Percentiles rank a stretch among this genome's conserved stretches.
These are phyloP conservation scores for Suillus sp. DNA, from an alignment of 768 basidiomycete genomes.

Conservation along the genomic window DNA sequence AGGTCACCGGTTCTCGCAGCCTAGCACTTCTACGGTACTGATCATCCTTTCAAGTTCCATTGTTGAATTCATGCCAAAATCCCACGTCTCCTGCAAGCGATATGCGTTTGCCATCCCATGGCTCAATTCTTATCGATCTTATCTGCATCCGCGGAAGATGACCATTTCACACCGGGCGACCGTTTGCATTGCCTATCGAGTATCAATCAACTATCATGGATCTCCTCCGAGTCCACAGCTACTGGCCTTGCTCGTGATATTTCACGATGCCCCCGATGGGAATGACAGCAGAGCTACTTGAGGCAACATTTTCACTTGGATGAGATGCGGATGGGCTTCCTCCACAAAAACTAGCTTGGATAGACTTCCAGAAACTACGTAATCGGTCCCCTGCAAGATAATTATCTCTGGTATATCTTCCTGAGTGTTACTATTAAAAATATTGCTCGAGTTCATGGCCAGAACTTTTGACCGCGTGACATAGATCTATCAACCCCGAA, in stretches of 20 bases:
- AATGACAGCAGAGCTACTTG: background rate
- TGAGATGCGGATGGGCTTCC: background rate
- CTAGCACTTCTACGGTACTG: background rate
- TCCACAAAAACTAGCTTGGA: background rate
- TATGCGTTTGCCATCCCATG: background rate
- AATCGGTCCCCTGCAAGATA: background rate
- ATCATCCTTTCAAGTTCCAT: background rate
- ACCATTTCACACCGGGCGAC: background rate
- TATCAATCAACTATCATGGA: background rate
- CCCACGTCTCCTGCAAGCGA: background rate
- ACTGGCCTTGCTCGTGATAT: background rate
- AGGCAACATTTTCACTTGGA: background rate
- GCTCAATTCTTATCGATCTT: background rate
- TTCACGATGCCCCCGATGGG: background rate
- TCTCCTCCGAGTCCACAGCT: background rate
- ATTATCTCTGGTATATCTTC: background rate
- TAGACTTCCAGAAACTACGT: background rate
- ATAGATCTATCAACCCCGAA: background rate
- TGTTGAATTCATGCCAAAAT: background rate
- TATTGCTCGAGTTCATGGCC: background rate
- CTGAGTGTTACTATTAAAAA: background rate
- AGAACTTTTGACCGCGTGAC: background rate
- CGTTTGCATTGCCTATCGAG: background rate
- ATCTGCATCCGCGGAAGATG: background rate
- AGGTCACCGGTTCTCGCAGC: background rate